Base-by-base conservation (phyloP, 192 early-diverging fungal species). In the Gaertneriomyces semiglobifer region DNA sequence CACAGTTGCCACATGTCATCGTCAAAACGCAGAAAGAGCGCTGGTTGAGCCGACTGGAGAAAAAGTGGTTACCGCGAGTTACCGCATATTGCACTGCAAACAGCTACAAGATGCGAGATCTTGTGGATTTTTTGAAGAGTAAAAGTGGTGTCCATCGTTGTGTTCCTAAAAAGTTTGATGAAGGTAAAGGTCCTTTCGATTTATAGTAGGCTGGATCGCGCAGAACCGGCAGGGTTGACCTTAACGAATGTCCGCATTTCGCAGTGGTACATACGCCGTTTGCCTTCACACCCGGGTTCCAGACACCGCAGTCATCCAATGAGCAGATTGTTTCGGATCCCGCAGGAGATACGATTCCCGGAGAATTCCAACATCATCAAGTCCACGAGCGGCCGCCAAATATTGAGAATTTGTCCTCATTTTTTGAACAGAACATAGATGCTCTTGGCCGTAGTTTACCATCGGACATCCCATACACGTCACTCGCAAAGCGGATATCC, bases 71-170 rank as follows among this genome's bases (percentile, higher is more conserved):
- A 5, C 80, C 80, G 48, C 79, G 90, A 68, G 88, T 88, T 25
- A 88, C 88, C 5, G 90, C 88, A 7, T 92, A 90, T 59, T 92
- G 90, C 59, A 89, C 87, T 10, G 87, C 88, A 18, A 87, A 88
- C 65, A 88, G 77, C 50, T 74, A 57, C 73, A 82, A 66, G 74
- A 79, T 72, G 82, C 85, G 57, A 61, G 64, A 5, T 70, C 76
- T 87, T 7, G 56, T 83, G 45, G 84, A 86, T 47, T 79, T 75
- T 25, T 77, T 86, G 39, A 66, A 79, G 39, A 77, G 73, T 39
- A 70, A 71, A 51, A 78, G 76, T 40, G 74, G 12, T 14, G 55
- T 54, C 18, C 60, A 73, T 60, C 42, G 61, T n/a, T 70, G 62
- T 12, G 56, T 77, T 4, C 79, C 75, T 5, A 76, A 77, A 53